Evolutionary conservation across 345 rosid species (phyloP).

Genomic region (Barbarea vulgaris): DNA sequence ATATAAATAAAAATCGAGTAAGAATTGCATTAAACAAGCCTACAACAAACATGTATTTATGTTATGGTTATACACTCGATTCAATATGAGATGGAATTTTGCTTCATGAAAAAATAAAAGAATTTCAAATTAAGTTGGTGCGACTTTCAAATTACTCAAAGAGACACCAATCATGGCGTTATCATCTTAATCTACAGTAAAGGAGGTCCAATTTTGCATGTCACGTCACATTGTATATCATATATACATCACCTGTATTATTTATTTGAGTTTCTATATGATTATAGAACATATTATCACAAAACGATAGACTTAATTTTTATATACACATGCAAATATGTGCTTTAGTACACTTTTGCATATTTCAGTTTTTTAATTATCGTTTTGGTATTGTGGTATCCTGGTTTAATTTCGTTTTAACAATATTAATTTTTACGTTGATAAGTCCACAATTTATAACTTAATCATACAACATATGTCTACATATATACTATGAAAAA

Average conservation of each 20-base stretch:
- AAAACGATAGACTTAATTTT: neutral
- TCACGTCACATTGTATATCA: constrained; percentile 22
- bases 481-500: too few relatives aligned
- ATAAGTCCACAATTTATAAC: too few relatives aligned
- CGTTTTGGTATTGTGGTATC: neutral
- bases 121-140: constrained; percentile 31
- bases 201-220: constrained; percentile 19
- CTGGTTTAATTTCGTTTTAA: neutral
- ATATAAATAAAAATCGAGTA: neutral
- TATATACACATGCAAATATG: neutral
- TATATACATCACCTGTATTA: neutral
- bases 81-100: neutral
- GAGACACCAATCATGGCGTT: constrained; percentile 32
- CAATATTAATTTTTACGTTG: neutral
- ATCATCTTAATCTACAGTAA: constrained; percentile 16
- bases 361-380: neutral
- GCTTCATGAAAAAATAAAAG: neutral
- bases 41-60: neutral
- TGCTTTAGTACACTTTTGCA: neutral
- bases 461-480: too few relatives aligned
- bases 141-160: constrained; percentile 36
- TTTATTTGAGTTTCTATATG: neutral
- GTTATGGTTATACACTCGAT: neutral
- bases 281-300: neutral
- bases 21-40: neutral